Conservation (phyloP, 2,329 filamentous ascomycete genomes). For the Catunica adiposa region DNA sequence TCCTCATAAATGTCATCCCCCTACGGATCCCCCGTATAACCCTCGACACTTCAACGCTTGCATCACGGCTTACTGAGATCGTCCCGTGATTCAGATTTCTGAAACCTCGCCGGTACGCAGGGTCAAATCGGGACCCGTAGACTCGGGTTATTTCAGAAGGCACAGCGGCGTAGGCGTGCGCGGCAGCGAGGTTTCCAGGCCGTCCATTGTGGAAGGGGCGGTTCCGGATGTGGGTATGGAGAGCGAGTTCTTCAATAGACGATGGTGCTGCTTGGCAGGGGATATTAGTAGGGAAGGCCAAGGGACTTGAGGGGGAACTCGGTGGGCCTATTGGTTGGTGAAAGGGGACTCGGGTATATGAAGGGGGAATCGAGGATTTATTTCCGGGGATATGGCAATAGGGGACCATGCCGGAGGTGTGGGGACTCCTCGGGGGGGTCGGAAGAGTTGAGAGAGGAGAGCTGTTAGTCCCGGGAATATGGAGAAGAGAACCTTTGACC, state of each 20-base stretch:
- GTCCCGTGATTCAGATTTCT: too few species aligned
- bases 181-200: neutral
- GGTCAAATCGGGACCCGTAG: conserved; percentile 8
- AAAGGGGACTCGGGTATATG: too few species aligned
- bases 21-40: neutral
- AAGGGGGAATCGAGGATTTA: too few species aligned
- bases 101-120: neutral
- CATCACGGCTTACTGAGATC: neutral
- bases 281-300: neutral
- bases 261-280: neutral
- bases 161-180: neutral
- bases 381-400: too few species aligned
- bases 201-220: neutral
- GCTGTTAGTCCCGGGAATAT: neutral
- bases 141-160: neutral
- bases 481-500: neutral
- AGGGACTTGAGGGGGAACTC: neutral
- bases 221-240: neutral
- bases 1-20: too few species aligned
- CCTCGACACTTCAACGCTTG: neutral
- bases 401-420: too few species aligned
- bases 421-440: too few species aligned
- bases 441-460: neutral
- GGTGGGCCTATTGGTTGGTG: neutral
- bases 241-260: neutral